These are phyloP conservation scores for Botrytis paeoniae DNA, from an alignment of 2,329 filamentous ascomycete genomes.

Conservation along the genomic window DNA sequence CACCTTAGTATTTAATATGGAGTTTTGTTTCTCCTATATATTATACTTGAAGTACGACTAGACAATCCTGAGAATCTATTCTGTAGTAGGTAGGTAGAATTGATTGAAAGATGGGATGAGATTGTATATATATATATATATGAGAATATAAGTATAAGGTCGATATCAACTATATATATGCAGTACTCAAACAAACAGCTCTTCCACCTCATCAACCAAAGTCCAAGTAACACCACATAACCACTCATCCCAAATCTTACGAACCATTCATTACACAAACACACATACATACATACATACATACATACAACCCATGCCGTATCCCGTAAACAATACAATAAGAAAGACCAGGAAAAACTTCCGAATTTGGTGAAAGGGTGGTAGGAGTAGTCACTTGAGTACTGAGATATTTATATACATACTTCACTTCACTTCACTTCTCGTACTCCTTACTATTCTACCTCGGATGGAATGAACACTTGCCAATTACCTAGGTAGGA, in stretches of 20 bases:
- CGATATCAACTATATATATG: not conserved
- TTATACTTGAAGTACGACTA: not conserved
- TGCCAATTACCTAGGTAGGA: not conserved
- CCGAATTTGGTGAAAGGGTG: not conserved
- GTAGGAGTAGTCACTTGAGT: not conserved
- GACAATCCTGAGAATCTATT: too few species aligned
- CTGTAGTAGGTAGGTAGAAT: too few species aligned
- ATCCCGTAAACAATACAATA: not conserved
- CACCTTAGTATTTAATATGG: not conserved
- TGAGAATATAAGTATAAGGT: too few species aligned
- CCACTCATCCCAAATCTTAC: not conserved
- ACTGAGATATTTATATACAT: not conserved
- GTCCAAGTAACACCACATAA: not conserved
- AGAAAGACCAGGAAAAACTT: not conserved
- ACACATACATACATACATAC: not conserved
- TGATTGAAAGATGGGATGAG: too few species aligned
- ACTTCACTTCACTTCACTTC: too few species aligned
- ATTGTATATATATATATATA: too few species aligned
- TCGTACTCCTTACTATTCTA: not conserved
- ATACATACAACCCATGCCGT: not conserved
- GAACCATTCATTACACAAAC: not conserved
- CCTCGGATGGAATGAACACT: not conserved
- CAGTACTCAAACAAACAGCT: not conserved
- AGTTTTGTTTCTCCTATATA: not conserved
- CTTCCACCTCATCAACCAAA: not conserved